Base-by-base conservation (phyloP, 2,329 filamentous ascomycete species). In the Pseudogymnoascus sp. region DNA sequence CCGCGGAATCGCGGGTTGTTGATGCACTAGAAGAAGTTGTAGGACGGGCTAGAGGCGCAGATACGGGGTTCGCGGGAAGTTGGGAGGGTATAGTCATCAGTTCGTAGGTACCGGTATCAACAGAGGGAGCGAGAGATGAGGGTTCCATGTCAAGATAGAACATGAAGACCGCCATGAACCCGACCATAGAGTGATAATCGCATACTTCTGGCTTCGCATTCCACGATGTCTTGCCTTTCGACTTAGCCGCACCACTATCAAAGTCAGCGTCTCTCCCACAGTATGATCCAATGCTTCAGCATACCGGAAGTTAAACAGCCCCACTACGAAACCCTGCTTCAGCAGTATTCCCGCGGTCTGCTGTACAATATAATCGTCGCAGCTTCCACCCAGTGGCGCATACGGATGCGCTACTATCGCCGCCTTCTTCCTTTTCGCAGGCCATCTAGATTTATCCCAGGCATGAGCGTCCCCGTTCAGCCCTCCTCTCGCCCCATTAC, bases 301-400 rank as follows among this genome's bases (percentile, higher is more conserved):
- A 31, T 52, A 92, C 89, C 92, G 83, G 72, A 97, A 97, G 71
- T 97, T 97, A 74, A 97, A 97, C 0, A 91, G 96, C 6, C 82
- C 87, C 2, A 97, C 88, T 1, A 96, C 72, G 69, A 85, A 95
- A 1, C 89, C 90, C 60, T 80, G 76, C 4, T 80, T 77, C n/a
- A 96, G 73, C 52, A 96, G 78, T 63, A 87, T 81, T 1, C 60
- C 64, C 13, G 65, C 78, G 77, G 0, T 83, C 84, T 2, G 89
- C 75, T 7, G 79, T 1, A 97, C 87, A 0, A 96, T 80, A 0
- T 83, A 82, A 71, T 97, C 92, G 72, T 97, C 90, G 71, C 86
- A 94, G 73, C 79, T 86, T 4, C 93, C 94, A 4, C 94, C 94
- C 60, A 97, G 78, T 0, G 90, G 87, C 35, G 90, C 91, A 72